phyloP scores from a whole-genome alignment of 2,329 filamentous ascomycete species.

The Bipolaris zeicola region DNA sequence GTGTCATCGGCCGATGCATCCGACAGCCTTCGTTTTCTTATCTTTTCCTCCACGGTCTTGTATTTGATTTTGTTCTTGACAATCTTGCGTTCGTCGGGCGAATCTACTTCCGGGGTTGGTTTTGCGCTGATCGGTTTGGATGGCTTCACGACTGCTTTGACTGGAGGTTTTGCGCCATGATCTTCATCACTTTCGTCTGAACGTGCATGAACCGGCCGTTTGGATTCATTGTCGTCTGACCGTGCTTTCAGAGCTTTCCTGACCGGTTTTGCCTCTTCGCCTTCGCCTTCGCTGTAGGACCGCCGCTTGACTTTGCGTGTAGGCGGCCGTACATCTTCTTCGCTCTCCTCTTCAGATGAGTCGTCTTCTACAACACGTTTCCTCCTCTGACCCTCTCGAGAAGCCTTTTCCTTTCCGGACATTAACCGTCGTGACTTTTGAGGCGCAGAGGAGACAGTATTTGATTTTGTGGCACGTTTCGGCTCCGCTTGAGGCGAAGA shows the following conservation, averaged over 20 bases:
- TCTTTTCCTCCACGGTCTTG: slow-evolving; percentile 41
- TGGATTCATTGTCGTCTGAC: slow-evolving; percentile 40
- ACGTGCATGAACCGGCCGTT: slow-evolving; percentile 26
- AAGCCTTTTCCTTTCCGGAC: slow-evolving; percentile 46
- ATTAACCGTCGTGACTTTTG: slow-evolving; percentile 45
- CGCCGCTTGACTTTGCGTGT: slow-evolving; percentile 42
- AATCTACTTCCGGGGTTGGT: slow-evolving; percentile 43
- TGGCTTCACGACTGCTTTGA: slow-evolving; percentile 37
- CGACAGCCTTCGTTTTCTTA: slow-evolving; percentile 39
- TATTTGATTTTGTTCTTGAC: slow-evolving; percentile 42
- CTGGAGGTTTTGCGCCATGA: slow-evolving; percentile 27
- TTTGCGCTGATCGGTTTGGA: slow-evolving; percentile 35
- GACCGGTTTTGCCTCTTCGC: slow-evolving; percentile 40
- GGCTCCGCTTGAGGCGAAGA: slow-evolving; percentile 39
- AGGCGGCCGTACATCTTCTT: slow-evolving; percentile 46
- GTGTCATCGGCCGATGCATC: slow-evolving; percentile 40
- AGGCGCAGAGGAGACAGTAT: slow-evolving; percentile 22
- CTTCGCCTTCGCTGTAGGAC: slow-evolving; percentile 44
- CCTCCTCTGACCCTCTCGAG: slow-evolving; percentile 39
- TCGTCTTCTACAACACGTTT: slow-evolving; percentile 44
- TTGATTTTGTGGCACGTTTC: slow-evolving; percentile 36
- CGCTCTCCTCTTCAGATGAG: slow-evolving; percentile 44
- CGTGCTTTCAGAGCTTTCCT: slow-evolving; percentile 41
- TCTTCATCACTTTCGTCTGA: slow-evolving; percentile 43
- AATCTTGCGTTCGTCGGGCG: slow-evolving; percentile 42